Percentiles rank a stretch among this genome's conserved stretches.
Conservation (phyloP, 768 basidiomycete genomes). For the Russula olivacea region DNA sequence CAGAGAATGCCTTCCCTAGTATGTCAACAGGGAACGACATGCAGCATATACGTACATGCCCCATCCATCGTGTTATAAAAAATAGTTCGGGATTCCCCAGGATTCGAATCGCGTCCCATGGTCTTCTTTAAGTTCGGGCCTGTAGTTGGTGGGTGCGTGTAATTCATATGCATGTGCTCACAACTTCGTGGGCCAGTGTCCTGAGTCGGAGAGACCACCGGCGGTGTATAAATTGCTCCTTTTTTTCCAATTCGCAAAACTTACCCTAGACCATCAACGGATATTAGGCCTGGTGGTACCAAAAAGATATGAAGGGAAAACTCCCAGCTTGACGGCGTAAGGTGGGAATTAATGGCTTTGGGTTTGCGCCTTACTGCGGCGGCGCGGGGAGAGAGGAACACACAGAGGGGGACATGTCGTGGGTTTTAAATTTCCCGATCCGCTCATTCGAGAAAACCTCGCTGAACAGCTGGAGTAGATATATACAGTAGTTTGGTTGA, state of each 20-base stretch:
- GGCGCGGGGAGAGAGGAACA: background rate
- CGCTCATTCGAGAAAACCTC: background rate
- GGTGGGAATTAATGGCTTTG: background rate
- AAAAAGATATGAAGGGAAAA: background rate
- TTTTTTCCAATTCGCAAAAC: background rate
- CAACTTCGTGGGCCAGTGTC: background rate
- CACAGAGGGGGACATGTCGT: background rate
- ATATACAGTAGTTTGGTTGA: background rate
- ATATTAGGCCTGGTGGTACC: background rate
- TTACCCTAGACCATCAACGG: slow-evolving; percentile 9
- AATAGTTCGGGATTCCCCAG: background rate
- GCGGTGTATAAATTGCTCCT: background rate
- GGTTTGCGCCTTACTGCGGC: slow-evolving; percentile 1
- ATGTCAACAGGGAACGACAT: background rate
- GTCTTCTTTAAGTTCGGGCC: background rate
- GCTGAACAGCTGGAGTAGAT: background rate
- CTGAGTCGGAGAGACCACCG: background rate
- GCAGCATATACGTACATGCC: background rate
- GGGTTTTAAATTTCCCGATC: background rate
- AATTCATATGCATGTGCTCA: background rate
- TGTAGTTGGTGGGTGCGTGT: background rate
- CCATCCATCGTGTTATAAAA: background rate
- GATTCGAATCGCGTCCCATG: background rate
- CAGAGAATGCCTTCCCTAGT: background rate
- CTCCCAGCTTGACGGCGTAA: background rate